Percentiles rank a stretch among this genome's conserved stretches.
phyloP scores from a whole-genome alignment of 805 yeast species.

The Zygotorulaspora chibaensis region DNA sequence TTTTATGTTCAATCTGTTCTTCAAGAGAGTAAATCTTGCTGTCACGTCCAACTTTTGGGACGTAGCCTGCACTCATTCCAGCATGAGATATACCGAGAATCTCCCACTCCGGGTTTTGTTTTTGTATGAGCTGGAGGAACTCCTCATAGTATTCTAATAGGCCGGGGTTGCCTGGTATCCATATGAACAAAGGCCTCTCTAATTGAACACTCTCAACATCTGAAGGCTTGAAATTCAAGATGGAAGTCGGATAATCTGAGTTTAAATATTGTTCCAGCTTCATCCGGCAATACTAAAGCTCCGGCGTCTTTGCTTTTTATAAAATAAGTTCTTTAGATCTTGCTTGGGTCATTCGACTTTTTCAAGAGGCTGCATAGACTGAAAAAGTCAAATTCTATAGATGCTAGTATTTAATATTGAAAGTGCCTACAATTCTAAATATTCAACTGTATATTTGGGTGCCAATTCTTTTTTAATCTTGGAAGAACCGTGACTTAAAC shows the following conservation, averaged over 20 bases:
- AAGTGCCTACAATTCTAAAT: conserved; percentile 21
- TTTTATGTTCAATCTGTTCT: conserved; percentile 57
- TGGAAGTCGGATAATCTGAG: conserved; percentile 19
- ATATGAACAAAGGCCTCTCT: conserved; percentile 42
- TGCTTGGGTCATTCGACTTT: not conserved
- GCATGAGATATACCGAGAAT: conserved; percentile 61
- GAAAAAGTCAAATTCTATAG: not conserved
- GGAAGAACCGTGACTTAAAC: conserved; percentile 6
- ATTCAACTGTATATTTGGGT: conserved; percentile 31
- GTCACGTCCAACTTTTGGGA: conserved; percentile 8
- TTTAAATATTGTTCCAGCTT: conserved; percentile 9
- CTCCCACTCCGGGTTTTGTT: conserved; percentile 43
- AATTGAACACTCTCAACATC: not conserved
- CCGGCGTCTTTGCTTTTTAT: not conserved
- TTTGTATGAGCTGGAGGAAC: conserved; percentile 45
- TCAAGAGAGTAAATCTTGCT: conserved; percentile 39
- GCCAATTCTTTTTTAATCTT: conserved; percentile 14
- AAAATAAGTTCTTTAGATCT: not conserved
- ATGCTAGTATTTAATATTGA: not conserved
- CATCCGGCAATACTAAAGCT: conserved; percentile 6
- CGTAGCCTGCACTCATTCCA: conserved; percentile 42
- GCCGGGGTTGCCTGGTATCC: conserved; percentile 80
- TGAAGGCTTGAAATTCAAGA: conserved; percentile 15
- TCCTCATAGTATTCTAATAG: conserved; percentile 58
- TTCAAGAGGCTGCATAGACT: too few relatives aligned